These are phyloP conservation scores for Epichloe gansuensis DNA, from an alignment of 2,329 filamentous ascomycete genomes.

Conservation along the genomic window DNA sequence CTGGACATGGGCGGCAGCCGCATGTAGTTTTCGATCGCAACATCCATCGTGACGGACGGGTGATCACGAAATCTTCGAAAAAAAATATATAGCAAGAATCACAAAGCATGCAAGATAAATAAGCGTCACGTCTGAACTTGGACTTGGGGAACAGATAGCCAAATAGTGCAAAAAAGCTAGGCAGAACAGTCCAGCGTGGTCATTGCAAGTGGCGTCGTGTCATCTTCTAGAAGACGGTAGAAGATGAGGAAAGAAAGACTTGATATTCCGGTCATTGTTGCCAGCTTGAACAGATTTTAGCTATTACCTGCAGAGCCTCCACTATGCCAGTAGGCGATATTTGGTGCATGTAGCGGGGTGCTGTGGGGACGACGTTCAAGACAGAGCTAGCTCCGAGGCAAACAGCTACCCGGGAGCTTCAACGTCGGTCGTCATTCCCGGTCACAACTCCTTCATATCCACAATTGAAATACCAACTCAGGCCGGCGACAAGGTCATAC, in stretches of 20 bases:
- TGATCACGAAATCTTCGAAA: background rate
- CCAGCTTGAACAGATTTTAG: slow-evolving; percentile 1
- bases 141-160: slow-evolving; percentile 6
- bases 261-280: slow-evolving; percentile 7
- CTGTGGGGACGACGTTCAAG: background rate
- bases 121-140: background rate
- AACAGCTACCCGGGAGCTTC: background rate
- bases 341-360: slow-evolving; percentile 8
- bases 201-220: slow-evolving; percentile 23
- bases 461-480: background rate
- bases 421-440: background rate
- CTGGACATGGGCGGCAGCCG: slow-evolving; percentile 28
- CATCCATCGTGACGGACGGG: slow-evolving; percentile 19
- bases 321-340: slow-evolving; percentile 10
- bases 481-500: background rate
- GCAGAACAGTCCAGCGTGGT: slow-evolving; percentile 9
- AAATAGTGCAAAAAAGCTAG: slow-evolving; percentile 16
- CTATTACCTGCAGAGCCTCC: background rate
- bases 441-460: background rate
- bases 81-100: slow-evolving; percentile 4
- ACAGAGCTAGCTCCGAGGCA: background rate
- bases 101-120: slow-evolving; percentile 6
- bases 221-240: slow-evolving; percentile 15
- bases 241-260: background rate
- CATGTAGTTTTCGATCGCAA: slow-evolving; percentile 23